phyloP scores from a whole-genome alignment of 805 yeast species.

The Schwanniomyces pseudopolymorphus region DNA sequence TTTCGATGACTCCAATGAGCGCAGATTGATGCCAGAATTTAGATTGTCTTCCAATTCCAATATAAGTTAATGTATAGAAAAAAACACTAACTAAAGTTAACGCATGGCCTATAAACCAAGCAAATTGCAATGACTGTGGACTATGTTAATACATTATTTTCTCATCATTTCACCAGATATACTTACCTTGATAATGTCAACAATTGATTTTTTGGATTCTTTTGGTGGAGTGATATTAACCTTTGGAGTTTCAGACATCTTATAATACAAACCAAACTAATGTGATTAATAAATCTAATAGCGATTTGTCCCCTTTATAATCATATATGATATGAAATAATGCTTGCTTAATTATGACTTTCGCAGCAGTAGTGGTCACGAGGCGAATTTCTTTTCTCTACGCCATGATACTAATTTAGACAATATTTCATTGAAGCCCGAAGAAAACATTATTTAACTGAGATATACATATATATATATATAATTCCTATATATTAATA shows the following conservation, averaged over 20 bases:
- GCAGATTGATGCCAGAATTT: slow-evolving; percentile 55
- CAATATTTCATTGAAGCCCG: neutral
- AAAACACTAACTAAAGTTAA: slow-evolving; percentile 31
- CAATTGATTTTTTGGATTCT: slow-evolving; percentile 9
- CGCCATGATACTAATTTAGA: neutral
- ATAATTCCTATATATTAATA: neutral
- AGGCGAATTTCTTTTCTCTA: neutral
- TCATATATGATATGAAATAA: neutral
- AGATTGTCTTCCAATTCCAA: slow-evolving; percentile 24
- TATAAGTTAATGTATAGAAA: slow-evolving; percentile 33
- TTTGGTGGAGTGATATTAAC: slow-evolving; percentile 1
- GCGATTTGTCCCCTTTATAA: neutral
- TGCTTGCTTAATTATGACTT: neutral
- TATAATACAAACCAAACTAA: neutral
- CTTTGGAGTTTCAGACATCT: slow-evolving; percentile 2
- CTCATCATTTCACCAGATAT: neutral
- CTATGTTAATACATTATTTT: slow-evolving; percentile 2
- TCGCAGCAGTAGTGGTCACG: neutral
- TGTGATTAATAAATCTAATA: neutral
- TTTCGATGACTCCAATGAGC: slow-evolving; percentile 62
- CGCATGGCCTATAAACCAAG: slow-evolving; percentile 63
- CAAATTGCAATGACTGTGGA: slow-evolving; percentile 57
- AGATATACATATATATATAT: neutral
- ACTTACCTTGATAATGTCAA: slow-evolving; percentile 20
- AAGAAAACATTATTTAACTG: neutral